Base-by-base conservation (phyloP, 306 rosid genomes). In the Castanopsis chinensis region DNA sequence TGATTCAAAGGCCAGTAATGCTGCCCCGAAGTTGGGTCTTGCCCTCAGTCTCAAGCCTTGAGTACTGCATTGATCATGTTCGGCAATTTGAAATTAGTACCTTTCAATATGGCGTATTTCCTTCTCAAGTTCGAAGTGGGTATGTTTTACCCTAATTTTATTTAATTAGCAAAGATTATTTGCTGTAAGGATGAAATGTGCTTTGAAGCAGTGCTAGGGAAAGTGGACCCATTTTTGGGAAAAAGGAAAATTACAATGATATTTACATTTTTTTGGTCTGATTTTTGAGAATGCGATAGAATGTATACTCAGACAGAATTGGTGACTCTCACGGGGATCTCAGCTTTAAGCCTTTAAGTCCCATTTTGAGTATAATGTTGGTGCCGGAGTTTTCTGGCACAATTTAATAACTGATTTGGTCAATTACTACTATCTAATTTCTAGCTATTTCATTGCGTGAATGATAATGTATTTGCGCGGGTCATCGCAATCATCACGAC, bases 11-110 rank as follows among this genome's bases (percentile, higher is more conserved):
- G 88, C 86, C 69, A 59, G 64, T n/a, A 78, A 83, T 67, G 76
- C 89, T 64, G 77, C 97, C 59, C 87, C 97, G 74, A 94, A 88
- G 82, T 53, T 92, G 15, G 98, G 98, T 80, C 94, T 94, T 76
- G 94, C 93, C 27, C 93, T 94, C 60, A 76, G 91, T 7, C 93
- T 94, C 81, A 91, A 89, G 90, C 98, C 97, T 72, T 94, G 90
- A 91, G 23, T 5, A 18, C 67, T 77, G 30, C 35, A 79, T 70
- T 23, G 59, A 37, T 78, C 78, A 61, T 25, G 14, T 73, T 69
- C 58, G 51, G 25, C 49, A 74, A 74, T 68, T 57, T 53, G 60
- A 53, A 53, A 71, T 74, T 73, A 60, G 80, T 59, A 78, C 79
- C 75, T 21, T 68, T 60, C 32, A 69, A 71, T 76, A 79, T 81